Evolutionary conservation across 2,329 filamentous ascomycete species (phyloP), one percentile per base, ranked within the genome.

Genomic region (Cercospora berteroae): DNA sequence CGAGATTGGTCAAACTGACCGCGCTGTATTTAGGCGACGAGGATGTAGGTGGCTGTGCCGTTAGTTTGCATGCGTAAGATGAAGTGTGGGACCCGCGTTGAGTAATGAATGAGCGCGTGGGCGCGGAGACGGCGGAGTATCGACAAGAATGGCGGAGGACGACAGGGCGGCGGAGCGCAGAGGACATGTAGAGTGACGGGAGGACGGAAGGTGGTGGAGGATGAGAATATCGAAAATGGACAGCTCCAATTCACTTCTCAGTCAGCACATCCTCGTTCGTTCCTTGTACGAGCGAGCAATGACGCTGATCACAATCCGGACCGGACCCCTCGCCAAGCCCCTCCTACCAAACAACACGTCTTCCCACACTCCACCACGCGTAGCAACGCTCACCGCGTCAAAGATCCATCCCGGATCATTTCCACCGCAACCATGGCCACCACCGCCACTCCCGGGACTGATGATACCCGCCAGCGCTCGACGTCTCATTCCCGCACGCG

Each of bases 401-500:
- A n/a, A 13, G 57, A 60, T 9, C 29, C 57, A 39, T 23, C 27
- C 29, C 27, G 33, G 33, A 57, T 9, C 33, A 13, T 10, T 23
- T 13, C 33, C 50, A 20, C 16, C 61, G 7, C 20, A 0, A 58
- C 8, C 36, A 73, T 75, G 70, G 72, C 67, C 20, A 62, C 72
- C 50, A 65, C 67, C 44, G 60, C 67, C 13, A 68, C 71, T 7
- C 61, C 72, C 23, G 52, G 61, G 23, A 65, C 64, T 10, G 31
- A 55, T 33, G 48, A 63, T n/a, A 18, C 60, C 29, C 65, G 64
- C 55, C 65, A 66, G 23, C 60, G 67, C 58, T 61, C 65, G 55
- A 65, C 64, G 31, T 72, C 73, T 36, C 73, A 74, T 88, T 50
- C 89, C 87, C 70, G 83, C 87, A 58, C 65, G 44, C 67, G 68